Conservation (phyloP, 805 yeast genomes). For the Teunomyces panamensis region DNA sequence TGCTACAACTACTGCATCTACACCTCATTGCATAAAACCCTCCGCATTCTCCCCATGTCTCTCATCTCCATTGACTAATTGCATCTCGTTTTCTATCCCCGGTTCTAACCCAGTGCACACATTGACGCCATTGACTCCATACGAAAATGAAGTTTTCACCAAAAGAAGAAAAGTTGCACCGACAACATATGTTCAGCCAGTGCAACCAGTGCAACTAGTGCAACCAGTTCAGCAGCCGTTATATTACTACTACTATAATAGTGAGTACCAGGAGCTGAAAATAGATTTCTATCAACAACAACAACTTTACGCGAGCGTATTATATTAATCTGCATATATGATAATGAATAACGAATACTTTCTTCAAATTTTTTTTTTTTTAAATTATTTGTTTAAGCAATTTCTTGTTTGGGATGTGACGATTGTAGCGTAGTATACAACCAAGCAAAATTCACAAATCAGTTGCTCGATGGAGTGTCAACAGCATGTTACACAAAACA, state of each 20-base stretch:
- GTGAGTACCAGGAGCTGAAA: not conserved
- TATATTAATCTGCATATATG: slow-evolving; percentile 3
- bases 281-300: not conserved
- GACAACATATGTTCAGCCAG: not conserved
- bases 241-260: not conserved
- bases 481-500: not conserved
- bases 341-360: slow-evolving; percentile 2
- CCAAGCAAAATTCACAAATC: not conserved
- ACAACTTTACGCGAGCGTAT: not conserved
- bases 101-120: slow-evolving; percentile 12
- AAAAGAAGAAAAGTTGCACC: not conserved
- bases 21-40: slow-evolving; percentile 3
- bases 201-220: not conserved
- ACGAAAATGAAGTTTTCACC: slow-evolving; percentile 9
- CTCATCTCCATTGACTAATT: slow-evolving; percentile 6
- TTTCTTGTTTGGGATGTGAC: not conserved
- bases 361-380: not conserved
- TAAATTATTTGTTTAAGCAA: not conserved
- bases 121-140: slow-evolving; percentile 23
- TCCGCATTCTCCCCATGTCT: not conserved
- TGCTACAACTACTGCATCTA: slow-evolving; percentile 3
- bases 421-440: not conserved
- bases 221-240: not conserved
- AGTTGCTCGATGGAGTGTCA: not conserved
- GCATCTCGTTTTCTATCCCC: slow-evolving; percentile 1